phyloP scores from a whole-genome alignment of 345 rosid genomes.

The Linum trigynum region DNA sequence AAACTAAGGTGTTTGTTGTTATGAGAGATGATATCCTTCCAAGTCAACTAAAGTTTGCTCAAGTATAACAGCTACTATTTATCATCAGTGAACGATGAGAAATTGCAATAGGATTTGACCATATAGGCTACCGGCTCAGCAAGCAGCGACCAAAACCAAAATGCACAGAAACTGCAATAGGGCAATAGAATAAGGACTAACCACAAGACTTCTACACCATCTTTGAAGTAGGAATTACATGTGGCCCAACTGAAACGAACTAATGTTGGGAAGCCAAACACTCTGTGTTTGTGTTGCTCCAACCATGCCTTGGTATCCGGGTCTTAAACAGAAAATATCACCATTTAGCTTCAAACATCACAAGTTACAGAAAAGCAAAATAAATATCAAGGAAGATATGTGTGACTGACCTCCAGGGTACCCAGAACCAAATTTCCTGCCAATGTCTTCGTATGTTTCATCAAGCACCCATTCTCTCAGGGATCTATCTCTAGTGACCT shows the following conservation, averaged over 20 bases:
- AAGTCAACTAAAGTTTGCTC: neutral
- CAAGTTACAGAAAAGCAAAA: neutral
- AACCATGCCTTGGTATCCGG: conserved; percentile 91
- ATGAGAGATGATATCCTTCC: neutral
- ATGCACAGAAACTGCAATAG: neutral
- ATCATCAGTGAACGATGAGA: too few species aligned
- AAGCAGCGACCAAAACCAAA: neutral
- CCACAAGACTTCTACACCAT: conserved; percentile 65
- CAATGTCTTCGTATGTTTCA: conserved; percentile 65
- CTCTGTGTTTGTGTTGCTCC: conserved; percentile 51
- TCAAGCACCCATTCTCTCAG: conserved; percentile 71
- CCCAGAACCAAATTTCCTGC: conserved; percentile 83
- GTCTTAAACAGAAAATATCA: conserved; percentile 28
- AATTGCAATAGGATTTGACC: too few species aligned
- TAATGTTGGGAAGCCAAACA: conserved; percentile 86
- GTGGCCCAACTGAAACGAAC: conserved; percentile 99
- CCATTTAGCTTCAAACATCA: neutral
- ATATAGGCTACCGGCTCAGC: neutral
- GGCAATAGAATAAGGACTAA: conserved; percentile 29
- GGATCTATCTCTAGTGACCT: conserved; percentile 94
- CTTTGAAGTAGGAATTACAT: conserved; percentile 57
- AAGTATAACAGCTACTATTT: neutral
- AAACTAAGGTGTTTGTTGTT: neutral
- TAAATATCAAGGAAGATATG: neutral
- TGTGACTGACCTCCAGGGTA: conserved; percentile 76